phyloP scores from a whole-genome alignment of 345 rosid genomes.

The Hibiscus syriacus region DNA sequence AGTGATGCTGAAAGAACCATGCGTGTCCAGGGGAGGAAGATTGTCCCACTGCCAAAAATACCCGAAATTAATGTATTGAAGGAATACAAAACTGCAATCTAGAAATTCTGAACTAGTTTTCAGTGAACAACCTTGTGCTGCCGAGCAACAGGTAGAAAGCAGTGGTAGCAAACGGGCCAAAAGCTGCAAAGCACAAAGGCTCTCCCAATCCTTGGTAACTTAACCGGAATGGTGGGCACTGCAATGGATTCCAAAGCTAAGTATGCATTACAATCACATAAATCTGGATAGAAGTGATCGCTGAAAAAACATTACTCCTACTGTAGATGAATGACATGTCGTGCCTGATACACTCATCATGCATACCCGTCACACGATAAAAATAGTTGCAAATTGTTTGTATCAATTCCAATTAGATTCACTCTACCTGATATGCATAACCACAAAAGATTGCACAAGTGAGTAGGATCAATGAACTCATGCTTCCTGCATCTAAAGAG shows the following conservation, averaged over 20 bases:
- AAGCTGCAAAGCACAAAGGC: slow-evolving; percentile 87
- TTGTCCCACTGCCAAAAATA: slow-evolving; percentile 37
- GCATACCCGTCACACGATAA: not conserved
- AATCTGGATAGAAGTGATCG: not conserved
- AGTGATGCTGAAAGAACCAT: slow-evolving; percentile 54
- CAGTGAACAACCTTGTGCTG: slow-evolving; percentile 38
- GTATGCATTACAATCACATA: not conserved
- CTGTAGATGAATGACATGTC: not conserved
- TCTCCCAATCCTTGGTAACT: slow-evolving; percentile 94
- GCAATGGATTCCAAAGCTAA: slow-evolving; percentile 2
- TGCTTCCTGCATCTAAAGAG: slow-evolving; percentile 43
- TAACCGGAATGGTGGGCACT: slow-evolving; percentile 94
- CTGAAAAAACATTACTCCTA: not conserved
- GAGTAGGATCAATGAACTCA: slow-evolving; percentile 51
- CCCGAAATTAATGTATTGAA: not conserved
- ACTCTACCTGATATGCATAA: slow-evolving; percentile 69
- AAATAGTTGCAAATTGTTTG: not conserved
- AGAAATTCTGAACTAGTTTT: not conserved
- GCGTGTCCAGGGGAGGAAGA: slow-evolving; percentile 37
- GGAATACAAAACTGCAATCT: not conserved
- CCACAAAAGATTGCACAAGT: slow-evolving; percentile 64
- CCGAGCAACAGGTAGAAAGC: slow-evolving; percentile 72
- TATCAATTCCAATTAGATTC: not conserved
- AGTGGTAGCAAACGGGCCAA: slow-evolving; percentile 90
- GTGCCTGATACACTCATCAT: not conserved